Evolutionary conservation across 2,329 filamentous ascomycete genomes (phyloP), one percentile per base, ranked within the genome.

Genomic region (Dactylellina sp.): DNA sequence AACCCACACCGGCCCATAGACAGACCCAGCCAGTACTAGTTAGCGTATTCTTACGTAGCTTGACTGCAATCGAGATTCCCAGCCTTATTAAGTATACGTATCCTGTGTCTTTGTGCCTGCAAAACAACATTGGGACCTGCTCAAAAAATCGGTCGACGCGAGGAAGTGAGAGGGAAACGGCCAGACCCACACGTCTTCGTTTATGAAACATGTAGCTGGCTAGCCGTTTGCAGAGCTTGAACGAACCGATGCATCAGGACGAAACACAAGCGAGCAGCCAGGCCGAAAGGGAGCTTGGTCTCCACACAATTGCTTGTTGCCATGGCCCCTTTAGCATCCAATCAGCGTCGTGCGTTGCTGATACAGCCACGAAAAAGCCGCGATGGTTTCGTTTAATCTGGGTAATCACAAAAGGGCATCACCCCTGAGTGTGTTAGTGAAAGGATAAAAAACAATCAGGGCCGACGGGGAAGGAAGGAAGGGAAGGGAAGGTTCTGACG

Each of bases 181-280:
- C 37, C 9, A 61, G 18, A 25, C 16, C 9, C 18, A 53, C 16
- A 25, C 50, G 28, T 22, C 52, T 7, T 40, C 28, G 28, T 28
- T 53, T 18, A 9, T 64, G 60, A 64, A 64, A 64, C 60, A 53
- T 22, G 24, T 24, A 25, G 56, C 9, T 39, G 3, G 55, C 55
- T 32, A 40, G 44, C 60, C 60, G 44, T 28, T 55, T 55, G 46
- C 35, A 63, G 42, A 37, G 46, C 25, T 16, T 50, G 44, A 62
- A 22, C 53, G 42, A 53, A 28, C 18, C 47, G 46, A 25, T 50
- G 46, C 46, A 14, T 64, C 60, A 50, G 32, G 50, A 46, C 50
- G 62, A 66, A 66, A 66, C 62, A 50, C 62, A 66, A 57, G 62
- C 62, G 62, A 66, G 50, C 37, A 22, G 2, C 42, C 42, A 46